phyloP scores from a whole-genome alignment of 805 yeast genomes.

The Candida koratica region DNA sequence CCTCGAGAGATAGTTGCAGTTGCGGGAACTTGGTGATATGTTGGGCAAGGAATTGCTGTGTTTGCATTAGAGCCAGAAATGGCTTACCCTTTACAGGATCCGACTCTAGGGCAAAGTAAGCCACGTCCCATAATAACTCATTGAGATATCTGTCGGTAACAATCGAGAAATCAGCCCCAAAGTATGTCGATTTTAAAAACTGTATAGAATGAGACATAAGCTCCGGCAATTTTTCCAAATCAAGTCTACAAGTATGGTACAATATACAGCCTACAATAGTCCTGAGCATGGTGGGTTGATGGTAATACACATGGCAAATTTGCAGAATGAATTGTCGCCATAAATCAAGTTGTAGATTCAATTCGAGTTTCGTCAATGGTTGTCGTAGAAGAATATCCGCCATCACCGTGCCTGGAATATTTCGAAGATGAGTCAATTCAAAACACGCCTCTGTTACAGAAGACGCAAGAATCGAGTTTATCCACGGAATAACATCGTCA shows the following conservation, averaged over 20 bases:
- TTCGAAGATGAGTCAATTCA: conserved; percentile 23
- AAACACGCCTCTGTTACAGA: conserved; percentile 31
- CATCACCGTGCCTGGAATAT: conserved; percentile 37
- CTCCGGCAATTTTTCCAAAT: conserved; percentile 19
- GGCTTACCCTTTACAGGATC: background rate
- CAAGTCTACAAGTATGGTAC: conserved; percentile 25
- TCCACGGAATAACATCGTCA: conserved; percentile 25
- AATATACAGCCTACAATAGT: conserved; percentile 25
- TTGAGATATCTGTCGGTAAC: conserved; percentile 22
- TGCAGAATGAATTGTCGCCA: conserved; percentile 28
- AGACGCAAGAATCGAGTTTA: conserved; percentile 28
- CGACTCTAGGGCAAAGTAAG: conserved; percentile 17
- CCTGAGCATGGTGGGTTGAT: conserved; percentile 18
- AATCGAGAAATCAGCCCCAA: conserved; percentile 22
- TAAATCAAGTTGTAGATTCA: conserved; percentile 32
- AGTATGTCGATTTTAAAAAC: conserved; percentile 16
- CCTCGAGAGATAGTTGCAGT: conserved; percentile 22
- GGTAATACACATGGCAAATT: conserved; percentile 21
- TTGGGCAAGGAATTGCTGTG: conserved; percentile 11
- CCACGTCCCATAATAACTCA: conserved; percentile 26
- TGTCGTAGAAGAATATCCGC: conserved; percentile 38
- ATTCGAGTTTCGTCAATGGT: conserved; percentile 30
- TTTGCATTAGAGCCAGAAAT: conserved; percentile 9
- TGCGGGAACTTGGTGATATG: conserved; percentile 1
- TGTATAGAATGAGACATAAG: conserved; percentile 19